Evolutionary conservation across 495 filamentous ascomycete species (phyloP), one percentile per base, ranked within the genome.

Genomic region (Lichenothelia convexa): DNA sequence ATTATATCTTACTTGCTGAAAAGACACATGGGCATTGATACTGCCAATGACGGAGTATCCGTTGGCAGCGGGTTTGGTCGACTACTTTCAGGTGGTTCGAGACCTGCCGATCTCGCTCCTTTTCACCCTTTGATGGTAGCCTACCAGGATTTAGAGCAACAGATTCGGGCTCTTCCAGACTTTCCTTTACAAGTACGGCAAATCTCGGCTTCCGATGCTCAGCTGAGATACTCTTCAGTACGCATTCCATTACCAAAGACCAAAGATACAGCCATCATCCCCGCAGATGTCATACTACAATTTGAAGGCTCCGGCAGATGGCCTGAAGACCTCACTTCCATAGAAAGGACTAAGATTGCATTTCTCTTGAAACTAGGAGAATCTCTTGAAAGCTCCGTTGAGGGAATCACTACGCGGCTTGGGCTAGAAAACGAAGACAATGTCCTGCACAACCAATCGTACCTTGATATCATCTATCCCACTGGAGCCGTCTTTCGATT

Each of bases 251-350:
- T 45, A 1, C 40, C 49, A 15, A 51, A 48, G 35, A 41, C 49
- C 26, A 40, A 39, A 13, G 39, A 43, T n/a, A 42, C 49, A 13
- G 47, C 68, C 21, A 44, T 51, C 11, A 47, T 50, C 18, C 66
- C 71, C 3, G 67, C 71, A 29, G 74, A 87, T 38, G 62, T 86
- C 35, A 63, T 80, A 23, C 64, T 97, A 18, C 85, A 87, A 44
- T 94, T 97, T 46, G 89, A 97, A 59, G 81, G 79, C 21, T 95
- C 91, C 3, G 73, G 71, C 7, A 77, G 85, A 38, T 97, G 89
- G 89, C 91, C 89, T 0, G 85, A 95, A 44, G 78, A 87, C 47
- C 58, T 95, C 5, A 64, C 64, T 7, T 86, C 89, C 3, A 87
- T 97, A 30, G 89, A 95, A 51, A 70, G 80, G 53, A 87, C 86